Evolutionary conservation across 129 eudicot genomes (phyloP), one percentile per base, ranked within the genome.

Genomic region (Dittrichia graveolens): DNA sequence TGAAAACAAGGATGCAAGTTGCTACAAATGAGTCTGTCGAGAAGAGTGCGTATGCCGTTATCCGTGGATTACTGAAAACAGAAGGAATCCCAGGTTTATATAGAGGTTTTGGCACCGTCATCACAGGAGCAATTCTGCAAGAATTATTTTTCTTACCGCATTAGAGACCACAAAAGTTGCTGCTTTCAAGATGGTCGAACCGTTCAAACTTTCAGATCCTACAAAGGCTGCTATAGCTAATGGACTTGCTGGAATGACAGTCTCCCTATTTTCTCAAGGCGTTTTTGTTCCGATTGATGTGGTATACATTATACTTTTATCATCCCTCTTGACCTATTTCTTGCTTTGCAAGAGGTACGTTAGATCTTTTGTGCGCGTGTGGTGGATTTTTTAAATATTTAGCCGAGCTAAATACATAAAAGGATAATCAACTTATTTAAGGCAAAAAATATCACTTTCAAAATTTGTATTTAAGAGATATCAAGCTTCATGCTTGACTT

Each of bases 51-150:
- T 79, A 82, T 75, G 90, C 89, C 12, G 99, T 95, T 60, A 76
- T 85, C 38, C 86, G 79, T 55, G 89, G 96, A 57, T 81, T 95
- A 66, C 43, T 95, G 46, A 88, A 67, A 86, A 72, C 90, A 3
- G 97, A 95, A 88, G 99, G 99, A 5, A 46, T 95, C 39, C 96
- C 94, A 34, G 99, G 99, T 81, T 85, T 95, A 48, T 95, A 95
- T 82, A 81, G 92, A 83, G 97, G 99, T 68, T 95, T 95, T 71
- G 99, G 96, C 4, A 95, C 97, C 0, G 97, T 91, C 50, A 83
- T 95, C 49, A 91, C 97, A 13, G 97, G 99, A 40, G 96, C 97
- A 38, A 73, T 95, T 69, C 97, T 57, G 86, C 96, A 62, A 86
- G 99, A 74, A 85, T 91, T 67, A 81, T 95, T 72, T 95, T 95